Evolutionary conservation across 306 rosid species (phyloP), one percentile per base, ranked within the genome.

Genomic region (Rosa lucieae): DNA sequence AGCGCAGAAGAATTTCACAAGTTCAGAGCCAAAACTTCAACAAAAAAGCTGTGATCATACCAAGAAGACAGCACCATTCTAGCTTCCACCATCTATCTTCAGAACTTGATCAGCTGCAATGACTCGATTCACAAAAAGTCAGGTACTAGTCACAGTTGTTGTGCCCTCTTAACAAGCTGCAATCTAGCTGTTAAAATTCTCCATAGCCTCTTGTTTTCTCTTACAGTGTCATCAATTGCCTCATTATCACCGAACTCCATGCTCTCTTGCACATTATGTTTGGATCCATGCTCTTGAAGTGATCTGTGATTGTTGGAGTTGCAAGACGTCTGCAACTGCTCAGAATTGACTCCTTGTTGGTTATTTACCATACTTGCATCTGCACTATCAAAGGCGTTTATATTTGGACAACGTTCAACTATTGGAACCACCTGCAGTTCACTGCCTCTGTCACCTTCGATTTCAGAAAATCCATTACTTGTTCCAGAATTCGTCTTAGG

Each of bases 341-440:
- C 70, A 51, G n/a, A 9, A 37, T 49, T 23, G 73, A 67, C 52
- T 23, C 37, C 42, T 0, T 76, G 72, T 10, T 37, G 84, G 59
- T 67, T 59, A 18, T 75, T 21, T 13, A 11, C 78, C 42, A 44
- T 23, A 48, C 66, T 44, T 17, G 40, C 18, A 17, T 76, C 73
- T 69, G 53, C 78, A 70, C 23, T 18, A 49, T 6, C 32, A 32
- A 72, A n/a, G 3, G 37, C 20, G 2, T 29, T 29, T 62, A 13
- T 72, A 29, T 62, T 42, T 20, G 32, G 14, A 61, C 35, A 48
- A 35, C 21, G 63, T 49, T 73, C 79, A 44, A 26, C 49, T 3
- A 48, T n/a, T 18, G 70, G 65, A 55, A 53, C 62, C 83, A 53
- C 35, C 43, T 74, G 76, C 14, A 20, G 58, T 80, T 80, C 72